Base-by-base conservation (phyloP, 495 filamentous ascomycete species). In the Astrothelium macrocarpum region DNA sequence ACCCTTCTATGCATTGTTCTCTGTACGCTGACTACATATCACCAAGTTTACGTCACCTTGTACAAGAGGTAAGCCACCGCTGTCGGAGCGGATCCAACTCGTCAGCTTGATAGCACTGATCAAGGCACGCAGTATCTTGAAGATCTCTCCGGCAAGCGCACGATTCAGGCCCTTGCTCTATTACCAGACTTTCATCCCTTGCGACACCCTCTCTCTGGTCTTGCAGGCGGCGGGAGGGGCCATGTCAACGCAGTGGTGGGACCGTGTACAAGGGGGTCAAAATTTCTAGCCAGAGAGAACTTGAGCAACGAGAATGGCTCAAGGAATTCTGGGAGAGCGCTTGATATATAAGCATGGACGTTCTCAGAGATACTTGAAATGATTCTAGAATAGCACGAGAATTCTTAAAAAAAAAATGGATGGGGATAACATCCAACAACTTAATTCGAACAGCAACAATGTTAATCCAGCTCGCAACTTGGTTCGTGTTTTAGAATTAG, bases 1-100 rank as follows among this genome's bases (percentile, higher is more conserved):
- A 81, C 76, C 1, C 84, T 84, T 0, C 78, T 82, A 31, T 86
- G 81, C 66, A 77, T 81, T 64, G 78, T 80, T 14, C 83, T 83
- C 1, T 81, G 77, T 16, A 81, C 36, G 36, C 36, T 42, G 36
- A 42, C 36, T 42, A 42, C 36, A 42, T 42, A 42, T 42, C 7
- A 16, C 7, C 36, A 42, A 42, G 36, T 86, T 61, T 87, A 87
- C 70, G 72, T 85, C 60, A 84, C 80, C 20, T 70, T 80, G 36
- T 42, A 42, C 36, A 42, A 42, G 36, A 42, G 36, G 36, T 42
- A 42, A 5, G 36, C 36, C 16, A 16, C 36, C 36, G 36, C 36
- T 42, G 36, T 42, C 36, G 16, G 36, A 42, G 16, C 36, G 36
- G 36, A 42, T 16, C 36, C 36, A 7, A 16, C 36, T 42, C 16